Evolutionary conservation across 805 yeast species (phyloP).

Genomic region (Ogataea neopini): DNA sequence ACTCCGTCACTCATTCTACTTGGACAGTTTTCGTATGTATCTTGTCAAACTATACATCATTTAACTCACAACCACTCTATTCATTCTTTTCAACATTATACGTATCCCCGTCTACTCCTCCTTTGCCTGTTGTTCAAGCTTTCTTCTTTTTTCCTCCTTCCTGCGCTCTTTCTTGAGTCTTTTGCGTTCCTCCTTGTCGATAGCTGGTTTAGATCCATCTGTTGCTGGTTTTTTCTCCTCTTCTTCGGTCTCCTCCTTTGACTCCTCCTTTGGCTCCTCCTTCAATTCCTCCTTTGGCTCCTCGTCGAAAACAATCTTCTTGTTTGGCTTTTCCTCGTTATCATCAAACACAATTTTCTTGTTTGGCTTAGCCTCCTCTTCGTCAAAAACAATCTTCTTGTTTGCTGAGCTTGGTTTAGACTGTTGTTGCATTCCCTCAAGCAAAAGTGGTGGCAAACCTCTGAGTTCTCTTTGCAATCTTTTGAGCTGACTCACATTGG

Average conservation of each 20-base stretch:
- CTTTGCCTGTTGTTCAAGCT: conserved; percentile 11
- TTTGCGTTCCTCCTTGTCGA: conserved; percentile 30
- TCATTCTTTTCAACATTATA: too few relatives aligned
- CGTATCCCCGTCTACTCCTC: not conserved
- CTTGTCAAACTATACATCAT: not conserved
- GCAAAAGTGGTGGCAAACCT: conserved; percentile 38
- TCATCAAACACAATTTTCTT: conserved; percentile 23
- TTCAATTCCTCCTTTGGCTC: conserved; percentile 1
- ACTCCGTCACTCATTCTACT: too few relatives aligned
- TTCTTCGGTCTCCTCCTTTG: conserved; percentile 3
- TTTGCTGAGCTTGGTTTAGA: conserved; percentile 3
- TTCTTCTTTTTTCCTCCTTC: conserved; percentile 25
- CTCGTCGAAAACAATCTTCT: conserved; percentile 16
- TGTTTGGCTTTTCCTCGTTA: conserved; percentile 11
- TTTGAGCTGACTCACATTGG: conserved; percentile 35
- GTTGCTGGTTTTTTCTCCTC: conserved; percentile 4
- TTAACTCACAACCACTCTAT: too few relatives aligned
- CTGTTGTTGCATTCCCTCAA: conserved; percentile 23
- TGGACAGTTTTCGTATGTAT: not conserved
- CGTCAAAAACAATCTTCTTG: conserved; percentile 23
- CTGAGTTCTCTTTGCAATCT: conserved; percentile 40
- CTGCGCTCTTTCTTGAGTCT: conserved; percentile 30
- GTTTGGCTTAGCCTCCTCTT: conserved; percentile 16
- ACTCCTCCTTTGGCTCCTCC: conserved; percentile 4
- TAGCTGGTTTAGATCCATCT: conserved; percentile 6